These are phyloP conservation scores for Metschnikowia rubicola DNA, from an alignment of 805 yeast species.

Conservation along the genomic window DNA sequence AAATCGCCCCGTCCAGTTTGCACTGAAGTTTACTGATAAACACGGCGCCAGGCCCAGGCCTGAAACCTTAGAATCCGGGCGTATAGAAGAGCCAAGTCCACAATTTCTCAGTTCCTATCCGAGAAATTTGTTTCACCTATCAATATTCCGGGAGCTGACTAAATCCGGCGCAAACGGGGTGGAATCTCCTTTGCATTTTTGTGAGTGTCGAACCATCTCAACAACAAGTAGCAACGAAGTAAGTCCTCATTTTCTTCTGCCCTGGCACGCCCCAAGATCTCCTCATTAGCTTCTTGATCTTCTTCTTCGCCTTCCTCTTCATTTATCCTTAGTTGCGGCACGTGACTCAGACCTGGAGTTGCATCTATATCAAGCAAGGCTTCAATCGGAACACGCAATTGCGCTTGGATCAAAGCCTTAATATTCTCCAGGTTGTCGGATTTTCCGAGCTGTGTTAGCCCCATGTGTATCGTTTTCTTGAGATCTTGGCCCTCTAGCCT, in stretches of 20 bases:
- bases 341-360: neutral
- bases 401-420: neutral
- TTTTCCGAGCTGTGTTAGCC: neutral
- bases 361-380: neutral
- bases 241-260: conserved; percentile 2
- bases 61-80: no score
- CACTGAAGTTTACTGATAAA: no score
- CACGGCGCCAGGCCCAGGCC: no score
- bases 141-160: no score
- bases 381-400: conserved; percentile 4
- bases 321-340: no score
- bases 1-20: no score
- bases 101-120: no score
- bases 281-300: neutral
- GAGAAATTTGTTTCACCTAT: no score
- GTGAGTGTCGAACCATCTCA: conserved; percentile 6
- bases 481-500: neutral
- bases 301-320: neutral
- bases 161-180: neutral
- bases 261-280: neutral
- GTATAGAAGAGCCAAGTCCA: no score
- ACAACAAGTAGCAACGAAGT: conserved; percentile 5
- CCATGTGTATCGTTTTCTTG: neutral
- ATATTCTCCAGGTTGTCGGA: neutral
- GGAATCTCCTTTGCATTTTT: conserved; percentile 1